These are phyloP conservation scores for Talaromyces albobiverticillius DNA, from an alignment of 2,329 filamentous ascomycete genomes.

Conservation along the genomic window DNA sequence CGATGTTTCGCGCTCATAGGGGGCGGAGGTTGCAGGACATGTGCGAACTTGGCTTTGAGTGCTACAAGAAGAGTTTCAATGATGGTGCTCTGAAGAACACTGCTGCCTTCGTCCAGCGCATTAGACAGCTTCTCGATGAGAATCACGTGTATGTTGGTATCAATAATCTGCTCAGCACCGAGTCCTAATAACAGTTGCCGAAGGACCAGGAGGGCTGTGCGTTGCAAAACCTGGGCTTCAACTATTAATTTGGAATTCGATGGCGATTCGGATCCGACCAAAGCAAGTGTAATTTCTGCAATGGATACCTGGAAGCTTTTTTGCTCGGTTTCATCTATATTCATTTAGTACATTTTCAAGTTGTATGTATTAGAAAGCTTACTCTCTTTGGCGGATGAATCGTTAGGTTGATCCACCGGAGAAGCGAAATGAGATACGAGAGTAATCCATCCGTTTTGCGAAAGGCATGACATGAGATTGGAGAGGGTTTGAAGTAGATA, in stretches of 20 bases:
- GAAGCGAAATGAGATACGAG: conserved; percentile 62
- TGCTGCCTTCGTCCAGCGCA: conserved; percentile 60
- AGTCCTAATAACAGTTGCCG: conserved; percentile 44
- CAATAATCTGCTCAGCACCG: conserved; percentile 35
- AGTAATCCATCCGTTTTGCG: conserved; percentile 66
- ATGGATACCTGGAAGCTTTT: conserved; percentile 33
- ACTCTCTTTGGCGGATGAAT: conserved; percentile 52
- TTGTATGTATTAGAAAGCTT: background rate
- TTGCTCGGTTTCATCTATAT: conserved; percentile 22
- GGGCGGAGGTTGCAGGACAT: conserved; percentile 33
- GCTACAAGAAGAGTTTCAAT: conserved; percentile 74
- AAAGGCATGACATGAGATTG: conserved; percentile 68
- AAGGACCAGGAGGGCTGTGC: conserved; percentile 66
- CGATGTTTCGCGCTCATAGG: conserved; percentile 31
- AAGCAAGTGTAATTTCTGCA: conserved; percentile 29
- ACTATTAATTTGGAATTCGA: conserved; percentile 35
- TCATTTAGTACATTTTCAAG: background rate
- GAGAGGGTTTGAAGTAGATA: conserved; percentile 76
- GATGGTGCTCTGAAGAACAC: conserved; percentile 71
- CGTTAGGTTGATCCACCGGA: conserved; percentile 46
- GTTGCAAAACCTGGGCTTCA: conserved; percentile 65
- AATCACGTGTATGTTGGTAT: conserved; percentile 62
- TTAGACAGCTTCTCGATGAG: conserved; percentile 67
- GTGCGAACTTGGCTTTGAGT: conserved; percentile 59
- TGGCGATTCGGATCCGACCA: conserved; percentile 24